Percentiles rank a stretch among this genome's conserved stretches.
These are phyloP conservation scores for Alternaria postmessia DNA, from an alignment of 2,329 filamentous ascomycete species.

Conservation along the genomic window DNA sequence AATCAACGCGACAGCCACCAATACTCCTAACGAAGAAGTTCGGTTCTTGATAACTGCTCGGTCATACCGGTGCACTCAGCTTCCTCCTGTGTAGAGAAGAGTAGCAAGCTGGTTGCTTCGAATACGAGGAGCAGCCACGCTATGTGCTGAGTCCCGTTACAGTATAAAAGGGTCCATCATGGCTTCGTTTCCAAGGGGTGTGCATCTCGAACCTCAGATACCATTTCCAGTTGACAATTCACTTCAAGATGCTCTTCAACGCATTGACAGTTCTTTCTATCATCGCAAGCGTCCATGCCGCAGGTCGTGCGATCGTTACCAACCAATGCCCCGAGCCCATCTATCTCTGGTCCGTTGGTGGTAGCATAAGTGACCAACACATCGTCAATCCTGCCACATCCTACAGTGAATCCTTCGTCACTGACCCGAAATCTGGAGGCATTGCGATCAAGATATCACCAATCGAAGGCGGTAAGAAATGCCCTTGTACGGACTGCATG, in stretches of 20 bases:
- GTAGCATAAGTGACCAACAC: slow-evolving; percentile 23
- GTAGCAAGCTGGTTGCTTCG: background rate
- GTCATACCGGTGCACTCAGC: background rate
- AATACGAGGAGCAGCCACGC: background rate
- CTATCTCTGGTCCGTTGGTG: slow-evolving; percentile 43
- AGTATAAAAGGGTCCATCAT: background rate
- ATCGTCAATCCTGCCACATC: slow-evolving; percentile 32
- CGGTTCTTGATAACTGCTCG: slow-evolving; percentile 4
- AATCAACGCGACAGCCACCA: slow-evolving; percentile 21
- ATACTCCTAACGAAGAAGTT: slow-evolving; percentile 15
- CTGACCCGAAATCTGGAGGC: slow-evolving; percentile 31
- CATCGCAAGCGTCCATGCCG: slow-evolving; percentile 20
- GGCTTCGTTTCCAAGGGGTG: background rate
- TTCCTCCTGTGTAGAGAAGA: background rate
- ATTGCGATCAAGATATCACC: slow-evolving; percentile 36
- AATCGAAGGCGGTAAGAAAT: slow-evolving; percentile 19
- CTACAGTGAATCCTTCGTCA: slow-evolving; percentile 35
- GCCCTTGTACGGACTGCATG: too few relatives aligned
- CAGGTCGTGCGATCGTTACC: slow-evolving; percentile 42
- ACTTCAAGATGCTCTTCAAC: slow-evolving; percentile 24
- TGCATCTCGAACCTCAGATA: background rate
- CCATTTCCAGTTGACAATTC: background rate
- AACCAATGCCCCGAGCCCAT: slow-evolving; percentile 41
- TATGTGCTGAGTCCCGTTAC: background rate
- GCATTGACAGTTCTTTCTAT: slow-evolving; percentile 22